These are phyloP conservation scores for Silene noctiflora DNA, from an alignment of 179 eudicot species.

Conservation along the genomic window DNA sequence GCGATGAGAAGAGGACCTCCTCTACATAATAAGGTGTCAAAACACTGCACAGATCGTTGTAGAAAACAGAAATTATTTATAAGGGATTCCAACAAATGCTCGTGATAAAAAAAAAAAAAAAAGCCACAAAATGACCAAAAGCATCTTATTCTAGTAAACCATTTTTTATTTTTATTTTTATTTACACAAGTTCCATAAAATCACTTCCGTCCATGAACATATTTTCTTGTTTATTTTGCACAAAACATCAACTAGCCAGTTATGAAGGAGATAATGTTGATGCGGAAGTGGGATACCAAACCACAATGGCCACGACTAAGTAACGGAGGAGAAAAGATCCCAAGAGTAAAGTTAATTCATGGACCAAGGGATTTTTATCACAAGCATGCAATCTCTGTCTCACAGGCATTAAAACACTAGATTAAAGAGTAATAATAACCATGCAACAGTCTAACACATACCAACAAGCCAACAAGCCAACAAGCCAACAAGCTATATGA, in stretches of 20 bases:
- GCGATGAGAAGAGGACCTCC: slow-evolving; percentile 84
- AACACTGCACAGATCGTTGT: slow-evolving; percentile 47
- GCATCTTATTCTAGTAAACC: background rate
- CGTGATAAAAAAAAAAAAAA: background rate
- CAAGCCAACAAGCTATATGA: background rate
- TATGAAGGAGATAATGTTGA: too few relatives aligned
- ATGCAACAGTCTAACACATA: background rate
- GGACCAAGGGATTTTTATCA: background rate
- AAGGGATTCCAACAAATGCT: background rate
- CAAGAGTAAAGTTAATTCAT: too few relatives aligned
- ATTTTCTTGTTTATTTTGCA: too few relatives aligned
- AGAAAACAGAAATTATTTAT: slow-evolving; percentile 2
- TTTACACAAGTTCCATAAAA: background rate
- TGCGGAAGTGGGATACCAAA: too few relatives aligned
- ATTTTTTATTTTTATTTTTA: background rate
- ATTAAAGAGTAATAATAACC: background rate
- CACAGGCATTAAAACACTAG: background rate
- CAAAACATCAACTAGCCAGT: too few relatives aligned
- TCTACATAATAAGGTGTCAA: slow-evolving; percentile 95
- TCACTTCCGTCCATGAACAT: too few relatives aligned
- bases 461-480: background rate
- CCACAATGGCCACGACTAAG: too few relatives aligned
- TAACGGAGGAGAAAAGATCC: too few relatives aligned
- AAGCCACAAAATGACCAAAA: background rate
- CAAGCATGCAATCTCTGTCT: background rate